These are phyloP conservation scores for Hirschioporus abietinus DNA, from an alignment of 768 basidiomycete species.

Conservation along the genomic window DNA sequence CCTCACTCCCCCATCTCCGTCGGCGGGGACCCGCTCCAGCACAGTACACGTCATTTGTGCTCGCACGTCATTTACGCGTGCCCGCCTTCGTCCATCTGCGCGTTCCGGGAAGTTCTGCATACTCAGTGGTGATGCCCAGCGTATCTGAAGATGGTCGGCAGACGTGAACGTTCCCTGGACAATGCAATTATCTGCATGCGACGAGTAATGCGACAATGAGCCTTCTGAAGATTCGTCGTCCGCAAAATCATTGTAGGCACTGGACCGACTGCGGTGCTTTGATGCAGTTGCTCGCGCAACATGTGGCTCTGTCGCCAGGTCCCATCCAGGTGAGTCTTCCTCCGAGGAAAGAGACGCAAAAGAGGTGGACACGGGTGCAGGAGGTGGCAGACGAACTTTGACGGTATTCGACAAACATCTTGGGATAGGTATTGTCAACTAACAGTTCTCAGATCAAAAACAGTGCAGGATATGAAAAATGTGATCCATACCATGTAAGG, in stretches of 20 bases:
- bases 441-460: neutral
- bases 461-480: neutral
- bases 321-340: slow-evolving; percentile 66
- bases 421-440: slow-evolving; percentile 76
- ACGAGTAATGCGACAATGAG: slow-evolving; percentile 42
- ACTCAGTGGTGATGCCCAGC: slow-evolving; percentile 69
- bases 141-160: slow-evolving; percentile 66
- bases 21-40: slow-evolving; percentile 40
- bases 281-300: slow-evolving; percentile 49
- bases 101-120: slow-evolving; percentile 36
- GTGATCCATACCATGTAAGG: slow-evolving; percentile 60
- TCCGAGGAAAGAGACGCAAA: slow-evolving; percentile 76
- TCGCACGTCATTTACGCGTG: slow-evolving; percentile 63
- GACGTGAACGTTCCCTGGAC: slow-evolving; percentile 79
- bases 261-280: slow-evolving; percentile 44
- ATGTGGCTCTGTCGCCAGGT: slow-evolving; percentile 70
- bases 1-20: slow-evolving; percentile 44
- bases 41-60: slow-evolving; percentile 62
- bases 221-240: slow-evolving; percentile 83
- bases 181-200: slow-evolving; percentile 44
- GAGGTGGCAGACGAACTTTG: slow-evolving; percentile 69
- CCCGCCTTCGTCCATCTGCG: slow-evolving; percentile 54
- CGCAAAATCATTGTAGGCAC: slow-evolving; percentile 66
- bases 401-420: slow-evolving; percentile 75
- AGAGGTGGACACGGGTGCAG: slow-evolving; percentile 49